A percentile compares a stretch with the other conserved stretches of the same genome.
phyloP scores from a whole-genome alignment of 192 early-diverging fungal species.

The Paraglomus brasilianum region DNA sequence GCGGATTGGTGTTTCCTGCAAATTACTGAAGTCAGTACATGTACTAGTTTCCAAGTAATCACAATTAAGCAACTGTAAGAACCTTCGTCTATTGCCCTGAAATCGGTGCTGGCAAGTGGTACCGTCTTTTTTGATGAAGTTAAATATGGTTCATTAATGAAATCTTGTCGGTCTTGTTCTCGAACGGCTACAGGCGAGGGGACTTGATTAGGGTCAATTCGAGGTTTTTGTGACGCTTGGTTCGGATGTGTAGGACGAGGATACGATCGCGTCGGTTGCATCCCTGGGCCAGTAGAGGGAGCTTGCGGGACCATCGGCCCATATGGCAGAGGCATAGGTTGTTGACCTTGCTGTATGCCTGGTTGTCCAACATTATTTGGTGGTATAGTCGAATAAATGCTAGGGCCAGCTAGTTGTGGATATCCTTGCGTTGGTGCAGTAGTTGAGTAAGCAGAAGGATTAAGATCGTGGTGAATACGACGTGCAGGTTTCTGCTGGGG shows the following conservation, averaged over 20 bases:
- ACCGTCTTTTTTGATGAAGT: conserved; percentile 65
- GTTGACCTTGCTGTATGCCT: background rate
- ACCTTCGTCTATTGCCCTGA: conserved; percentile 87
- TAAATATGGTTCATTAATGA: conserved; percentile 65
- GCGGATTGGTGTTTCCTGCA: conserved; percentile 80
- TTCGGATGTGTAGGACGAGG: conserved; percentile 29
- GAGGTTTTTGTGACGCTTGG: conserved; percentile 47
- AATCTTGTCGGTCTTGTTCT: conserved; percentile 72
- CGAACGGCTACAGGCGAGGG: conserved; percentile 87
- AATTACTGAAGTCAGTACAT: conserved; percentile 2
- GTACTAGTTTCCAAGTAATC: background rate
- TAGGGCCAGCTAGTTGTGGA: background rate
- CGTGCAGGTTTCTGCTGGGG: background rate
- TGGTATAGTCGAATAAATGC: background rate
- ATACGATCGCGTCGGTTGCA: conserved; percentile 36
- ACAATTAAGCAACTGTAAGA: background rate
- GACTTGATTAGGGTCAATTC: conserved; percentile 94
- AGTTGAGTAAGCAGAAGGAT: conserved; percentile 4
- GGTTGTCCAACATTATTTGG: conserved; percentile 10
- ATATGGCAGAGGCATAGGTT: background rate
- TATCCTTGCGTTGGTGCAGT: background rate
- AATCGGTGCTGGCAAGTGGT: conserved; percentile 80
- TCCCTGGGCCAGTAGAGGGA: conserved; percentile 33
- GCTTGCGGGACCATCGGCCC: conserved; percentile 36
- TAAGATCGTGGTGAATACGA: conserved; percentile 18